Conservation (phyloP, 2,329 filamentous ascomycete species). For the Bipolaris bicolor region DNA sequence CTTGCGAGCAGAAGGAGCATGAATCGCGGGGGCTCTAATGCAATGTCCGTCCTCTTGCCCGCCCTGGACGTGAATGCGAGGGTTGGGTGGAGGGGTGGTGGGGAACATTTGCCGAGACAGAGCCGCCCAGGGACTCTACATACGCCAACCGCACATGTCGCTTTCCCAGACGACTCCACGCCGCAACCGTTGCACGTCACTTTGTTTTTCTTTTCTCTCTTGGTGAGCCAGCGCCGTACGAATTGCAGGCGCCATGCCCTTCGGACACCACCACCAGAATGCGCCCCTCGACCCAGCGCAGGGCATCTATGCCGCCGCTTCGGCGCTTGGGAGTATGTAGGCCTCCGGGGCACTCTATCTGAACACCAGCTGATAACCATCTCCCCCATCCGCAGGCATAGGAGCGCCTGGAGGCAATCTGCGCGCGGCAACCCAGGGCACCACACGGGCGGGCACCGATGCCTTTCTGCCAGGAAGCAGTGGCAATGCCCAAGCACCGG, state of each 20-base stretch:
- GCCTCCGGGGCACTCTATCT: constrained; percentile 3
- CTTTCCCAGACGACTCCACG: constrained; percentile 12
- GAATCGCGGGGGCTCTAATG: neutral
- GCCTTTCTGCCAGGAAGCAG: constrained; percentile 50
- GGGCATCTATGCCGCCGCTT: constrained; percentile 55
- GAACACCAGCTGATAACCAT: constrained; percentile 13
- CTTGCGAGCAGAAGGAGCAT: constrained; percentile 15
- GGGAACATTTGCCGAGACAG: constrained; percentile 18
- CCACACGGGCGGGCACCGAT: constrained; percentile 54
- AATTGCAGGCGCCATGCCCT: constrained; percentile 44
- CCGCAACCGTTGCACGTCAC: constrained; percentile 16
- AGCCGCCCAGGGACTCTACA: constrained; percentile 13
- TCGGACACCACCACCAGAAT: constrained; percentile 47
- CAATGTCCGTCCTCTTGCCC: too few relatives aligned
- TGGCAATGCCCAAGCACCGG: constrained; percentile 27
- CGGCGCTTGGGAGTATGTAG: constrained; percentile 50
- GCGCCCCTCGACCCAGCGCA: constrained; percentile 46
- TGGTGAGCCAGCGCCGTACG: constrained; percentile 10
- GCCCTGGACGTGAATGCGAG: constrained; percentile 7
- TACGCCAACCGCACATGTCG: constrained; percentile 13
- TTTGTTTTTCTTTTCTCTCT: constrained; percentile 2
- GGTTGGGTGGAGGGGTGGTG: constrained; percentile 15
- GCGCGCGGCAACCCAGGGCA: constrained; percentile 48
- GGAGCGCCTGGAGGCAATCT: constrained; percentile 53
- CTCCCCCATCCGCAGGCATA: constrained; percentile 37